These are phyloP conservation scores for Trichoderma breve DNA, from an alignment of 2,329 filamentous ascomycete genomes.

Conservation along the genomic window DNA sequence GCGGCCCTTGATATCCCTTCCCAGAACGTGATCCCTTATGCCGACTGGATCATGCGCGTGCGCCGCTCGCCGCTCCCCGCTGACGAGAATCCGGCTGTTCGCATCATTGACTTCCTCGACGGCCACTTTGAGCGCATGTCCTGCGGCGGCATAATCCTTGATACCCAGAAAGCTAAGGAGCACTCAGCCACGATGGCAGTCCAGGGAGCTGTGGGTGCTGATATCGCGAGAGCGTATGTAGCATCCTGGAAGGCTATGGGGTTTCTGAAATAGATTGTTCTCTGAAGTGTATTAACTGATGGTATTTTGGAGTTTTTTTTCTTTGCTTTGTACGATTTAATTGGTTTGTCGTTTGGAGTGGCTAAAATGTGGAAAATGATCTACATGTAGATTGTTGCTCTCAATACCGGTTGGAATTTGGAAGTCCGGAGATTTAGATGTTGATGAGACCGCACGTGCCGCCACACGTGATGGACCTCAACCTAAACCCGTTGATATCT, in stretches of 20 bases:
- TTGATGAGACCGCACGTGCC: background rate
- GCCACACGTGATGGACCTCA: background rate
- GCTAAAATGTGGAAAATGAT: background rate
- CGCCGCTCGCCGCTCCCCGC: background rate
- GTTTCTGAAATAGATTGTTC: background rate
- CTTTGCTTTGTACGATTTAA: background rate
- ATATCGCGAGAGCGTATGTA: background rate
- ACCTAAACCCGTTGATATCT: background rate
- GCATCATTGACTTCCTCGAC: conserved; percentile 20
- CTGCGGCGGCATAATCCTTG: conserved; percentile 22
- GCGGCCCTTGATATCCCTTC: conserved; percentile 15
- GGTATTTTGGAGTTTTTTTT: background rate
- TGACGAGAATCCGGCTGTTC: background rate
- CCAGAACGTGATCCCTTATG: background rate
- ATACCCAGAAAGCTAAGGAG: conserved; percentile 15
- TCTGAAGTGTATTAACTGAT: background rate
- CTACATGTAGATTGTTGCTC: background rate
- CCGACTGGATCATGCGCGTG: background rate
- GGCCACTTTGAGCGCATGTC: conserved; percentile 22
- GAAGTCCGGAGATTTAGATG: background rate
- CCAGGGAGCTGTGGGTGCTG: background rate
- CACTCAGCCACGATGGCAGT: conserved; percentile 11
- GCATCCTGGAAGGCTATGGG: background rate
- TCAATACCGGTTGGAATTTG: background rate
- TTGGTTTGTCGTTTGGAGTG: background rate